Evolutionary conservation across 2,329 filamentous ascomycete species (phyloP), one percentile per base, ranked within the genome.

Genomic region (Colletotrichum sp.): DNA sequence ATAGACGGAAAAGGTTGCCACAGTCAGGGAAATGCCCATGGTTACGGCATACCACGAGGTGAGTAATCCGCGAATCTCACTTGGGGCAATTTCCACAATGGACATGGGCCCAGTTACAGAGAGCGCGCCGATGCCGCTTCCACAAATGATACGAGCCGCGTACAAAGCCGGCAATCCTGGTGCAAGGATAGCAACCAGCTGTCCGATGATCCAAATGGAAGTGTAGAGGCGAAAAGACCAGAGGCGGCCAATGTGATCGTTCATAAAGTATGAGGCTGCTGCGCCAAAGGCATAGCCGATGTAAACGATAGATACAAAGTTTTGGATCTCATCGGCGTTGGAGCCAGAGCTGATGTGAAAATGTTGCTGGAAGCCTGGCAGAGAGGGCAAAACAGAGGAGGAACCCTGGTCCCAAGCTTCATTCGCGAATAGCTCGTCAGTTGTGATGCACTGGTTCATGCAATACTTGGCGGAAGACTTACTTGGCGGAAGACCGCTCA

Each of bases 301-400:
- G 72, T 85, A 78, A 13, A 80, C 79, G 30, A 86, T 76, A 13
- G 84, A 85, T 34, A 86, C 80, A 72, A 83, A 85, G 55, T 84
- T 83, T 18, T 72, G 76, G n/a, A 85, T 83, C 15, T 80, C 71
- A 5, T 69, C 65, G 4, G 82, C 78, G 67, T 80, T 79, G 58
- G 82, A 74, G 10, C 78, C 78, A 13, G 83, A 83, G 28, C 68
- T 80, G 72, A 85, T 81, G 18, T 79, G 79, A 71, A 86, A 85
- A 12, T 82, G 78, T 18, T 82, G 30, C 72, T 84, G 80, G 73
- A 85, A 85, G 26, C 83, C 79, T 9, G 81, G 80, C 4, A 85
- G 79, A 9, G 81, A 81, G 1, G 84, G 78, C 1, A 85, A 72
- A 3, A 81, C 77, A 4, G 83, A 77, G 4, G 82, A 55, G n/a